Conservation (phyloP, 371 early-diverging fungal genomes). For the Rozella allomycis region DNA sequence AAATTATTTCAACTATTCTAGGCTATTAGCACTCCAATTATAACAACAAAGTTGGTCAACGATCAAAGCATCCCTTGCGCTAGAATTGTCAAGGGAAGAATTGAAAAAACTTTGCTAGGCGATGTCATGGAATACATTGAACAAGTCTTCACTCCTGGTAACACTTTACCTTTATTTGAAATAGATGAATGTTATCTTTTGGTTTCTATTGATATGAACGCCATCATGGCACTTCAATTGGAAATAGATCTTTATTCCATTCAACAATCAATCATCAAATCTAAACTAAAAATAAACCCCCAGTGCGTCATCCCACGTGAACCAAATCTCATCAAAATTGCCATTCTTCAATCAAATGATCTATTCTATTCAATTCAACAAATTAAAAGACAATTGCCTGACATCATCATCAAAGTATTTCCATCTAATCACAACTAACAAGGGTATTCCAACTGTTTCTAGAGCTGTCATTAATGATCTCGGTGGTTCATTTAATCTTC, state of each 20-base stretch:
- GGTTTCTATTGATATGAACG: slow-evolving; percentile 41
- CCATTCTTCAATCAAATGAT: no score
- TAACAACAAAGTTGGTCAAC: slow-evolving; percentile 51
- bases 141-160: slow-evolving; percentile 54
- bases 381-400: slow-evolving; percentile 58
- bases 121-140: slow-evolving; percentile 76
- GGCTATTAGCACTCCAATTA: slow-evolving; percentile 85
- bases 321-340: no score
- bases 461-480: slow-evolving; percentile 69
- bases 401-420: slow-evolving; percentile 44
- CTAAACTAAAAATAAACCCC: slow-evolving; percentile 2
- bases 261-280: background rate
- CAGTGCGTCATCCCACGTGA: no score
- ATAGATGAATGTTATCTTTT: slow-evolving; percentile 50
- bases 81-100: slow-evolving; percentile 80
- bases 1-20: slow-evolving; percentile 59
- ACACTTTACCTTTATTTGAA: no score
- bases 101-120: slow-evolving; percentile 68
- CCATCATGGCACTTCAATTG: slow-evolving; percentile 2
- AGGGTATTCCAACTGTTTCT: slow-evolving; percentile 58
- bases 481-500: slow-evolving; percentile 29
- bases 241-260: background rate
- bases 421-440: background rate
- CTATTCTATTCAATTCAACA: slow-evolving; percentile 46
- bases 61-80: slow-evolving; percentile 45